Base-by-base conservation (phyloP, 2,329 filamentous ascomycete genomes). In the Alternaria infectoria region DNA sequence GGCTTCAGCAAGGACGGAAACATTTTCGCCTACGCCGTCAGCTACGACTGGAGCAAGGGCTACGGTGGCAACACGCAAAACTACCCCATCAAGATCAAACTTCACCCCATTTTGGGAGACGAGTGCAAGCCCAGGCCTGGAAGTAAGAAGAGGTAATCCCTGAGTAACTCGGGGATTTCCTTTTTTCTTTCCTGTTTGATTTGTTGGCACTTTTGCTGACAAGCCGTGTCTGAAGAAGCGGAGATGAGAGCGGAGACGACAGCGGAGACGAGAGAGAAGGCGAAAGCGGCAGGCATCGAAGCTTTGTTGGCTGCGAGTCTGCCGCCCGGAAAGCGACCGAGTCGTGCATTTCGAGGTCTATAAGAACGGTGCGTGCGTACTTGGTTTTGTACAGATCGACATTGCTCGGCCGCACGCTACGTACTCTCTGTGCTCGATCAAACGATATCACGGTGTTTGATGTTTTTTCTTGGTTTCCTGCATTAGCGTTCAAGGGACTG, bases 31-130 rank as follows among this genome's bases (percentile, higher is more conserved):
- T 86, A 85, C 63, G 93, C 94, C 25, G 88, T 97, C 51, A 93
- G 93, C 78, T 99, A 99, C 80, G 96, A 99, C 83, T 99, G 96
- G 96, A 93, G 91, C 83, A 98, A 99, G 85, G 96, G 96, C 15
- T 97, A 95, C 83, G 88, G 91, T 68, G 88, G 86, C 69, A 98
- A 98, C 82, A 96, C 85, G 25, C 89, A 89, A 61, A 69, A 80
- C 69, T 78, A 81, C n/a, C 81, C 83, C 5, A 83, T 81, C 69
- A 85, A 85, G 75, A 80, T 86, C 64, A 85, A 85, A 78, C 72
- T 86, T 60, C 84, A 86, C 69, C 83, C 83, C 0, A 77, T 86
- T 23, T 64, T 74, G 5, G 79, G 80, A 0, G 84, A 86, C 54
- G 83, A 85, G 75, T 85, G 83, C 74, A 85, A 86, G 74, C 83